Evolutionary conservation across 208 protist genomes (phyloP).

Genomic region (Strigomonas culicis): DNA sequence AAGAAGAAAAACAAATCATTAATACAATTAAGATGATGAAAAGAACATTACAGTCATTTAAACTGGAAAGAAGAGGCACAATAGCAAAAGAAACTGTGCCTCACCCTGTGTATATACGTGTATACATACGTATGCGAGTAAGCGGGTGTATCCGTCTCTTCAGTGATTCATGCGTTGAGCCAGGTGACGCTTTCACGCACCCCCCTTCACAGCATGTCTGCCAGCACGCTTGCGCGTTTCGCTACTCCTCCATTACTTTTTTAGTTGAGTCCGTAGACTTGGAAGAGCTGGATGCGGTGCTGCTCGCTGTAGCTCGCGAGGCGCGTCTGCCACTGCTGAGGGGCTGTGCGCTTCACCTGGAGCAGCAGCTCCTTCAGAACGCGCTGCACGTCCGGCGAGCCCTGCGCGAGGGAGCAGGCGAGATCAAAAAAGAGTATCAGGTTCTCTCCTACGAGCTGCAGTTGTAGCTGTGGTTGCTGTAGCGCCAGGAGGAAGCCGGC

Average conservation of each 20-base stretch:
- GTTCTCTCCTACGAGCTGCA: constrained; percentile 22
- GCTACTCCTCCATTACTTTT: not conserved
- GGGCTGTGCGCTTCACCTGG: constrained; percentile 26
- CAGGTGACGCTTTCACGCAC: not conserved
- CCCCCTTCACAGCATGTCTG: not conserved
- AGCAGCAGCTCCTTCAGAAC: constrained; percentile 43
- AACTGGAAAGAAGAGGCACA: too few relatives aligned
- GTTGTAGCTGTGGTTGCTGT: constrained; percentile 25
- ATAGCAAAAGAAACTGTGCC: too few relatives aligned
- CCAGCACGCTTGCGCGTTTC: not conserved
- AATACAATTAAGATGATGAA: not conserved
- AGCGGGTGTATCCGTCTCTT: too few relatives aligned
- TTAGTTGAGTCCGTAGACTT: constrained; percentile 67
- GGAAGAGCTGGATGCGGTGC: constrained; percentile 54
- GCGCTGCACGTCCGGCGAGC: constrained; percentile 36
- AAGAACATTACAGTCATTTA: not conserved
- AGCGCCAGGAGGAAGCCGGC: constrained; percentile 55
- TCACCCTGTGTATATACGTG: too few relatives aligned
- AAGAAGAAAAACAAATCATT: not conserved
- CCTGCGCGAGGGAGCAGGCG: constrained; percentile 33
- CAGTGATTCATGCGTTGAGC: too few relatives aligned
- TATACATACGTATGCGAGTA: too few relatives aligned
- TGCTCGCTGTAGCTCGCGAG: constrained; percentile 38
- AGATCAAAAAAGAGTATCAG: constrained; percentile 69
- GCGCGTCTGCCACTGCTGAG: constrained; percentile 38